phyloP scores from a whole-genome alignment of 2,329 filamentous ascomycete species.

The Dactylellina cionopaga region DNA sequence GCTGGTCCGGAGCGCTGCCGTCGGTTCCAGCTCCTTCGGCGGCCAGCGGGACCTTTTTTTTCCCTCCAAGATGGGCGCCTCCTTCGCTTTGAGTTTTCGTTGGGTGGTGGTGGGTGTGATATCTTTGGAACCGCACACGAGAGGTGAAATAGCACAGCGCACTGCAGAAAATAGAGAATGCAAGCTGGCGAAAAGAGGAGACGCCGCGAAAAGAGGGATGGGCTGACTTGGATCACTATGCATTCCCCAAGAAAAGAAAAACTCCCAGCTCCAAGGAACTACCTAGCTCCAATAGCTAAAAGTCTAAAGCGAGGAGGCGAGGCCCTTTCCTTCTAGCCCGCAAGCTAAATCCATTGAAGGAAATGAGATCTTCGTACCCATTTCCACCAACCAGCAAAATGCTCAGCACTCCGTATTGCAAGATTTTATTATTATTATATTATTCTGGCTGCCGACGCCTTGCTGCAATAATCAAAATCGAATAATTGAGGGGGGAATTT shows the following conservation, averaged over 20 bases:
- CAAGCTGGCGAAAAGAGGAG: slow-evolving; percentile 52
- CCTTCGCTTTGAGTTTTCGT: slow-evolving; percentile 33
- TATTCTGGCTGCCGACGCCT: slow-evolving; percentile 10
- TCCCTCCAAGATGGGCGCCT: slow-evolving; percentile 30
- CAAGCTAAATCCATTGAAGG: slow-evolving; percentile 35
- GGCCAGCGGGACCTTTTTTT: slow-evolving; percentile 48
- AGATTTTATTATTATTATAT: slow-evolving; percentile 16
- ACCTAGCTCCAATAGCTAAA: slow-evolving; percentile 50
- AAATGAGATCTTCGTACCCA: slow-evolving; percentile 52
- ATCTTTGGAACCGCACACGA: slow-evolving; percentile 52
- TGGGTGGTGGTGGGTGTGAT: slow-evolving; percentile 43
- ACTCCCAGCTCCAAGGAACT: slow-evolving; percentile 46
- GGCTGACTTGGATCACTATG: slow-evolving; percentile 48
- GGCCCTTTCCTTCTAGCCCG: slow-evolving; percentile 25
- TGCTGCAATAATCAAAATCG: slow-evolving; percentile 4
- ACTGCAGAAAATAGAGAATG: slow-evolving; percentile 51
- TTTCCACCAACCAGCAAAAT: slow-evolving; percentile 49
- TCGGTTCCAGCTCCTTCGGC: slow-evolving; percentile 50
- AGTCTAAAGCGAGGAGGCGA: slow-evolving; percentile 48
- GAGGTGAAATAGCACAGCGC: slow-evolving; percentile 43
- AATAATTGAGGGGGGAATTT: slow-evolving; percentile 45
- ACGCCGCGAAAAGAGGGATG: slow-evolving; percentile 39
- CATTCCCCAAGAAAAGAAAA: slow-evolving; percentile 38
- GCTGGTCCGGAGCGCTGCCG: slow-evolving; percentile 30
- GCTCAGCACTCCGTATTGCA: too few relatives aligned